Evolutionary conservation across 495 filamentous ascomycete genomes (phyloP), one percentile per base, ranked within the genome.

Genomic region (Podospora didyma): DNA sequence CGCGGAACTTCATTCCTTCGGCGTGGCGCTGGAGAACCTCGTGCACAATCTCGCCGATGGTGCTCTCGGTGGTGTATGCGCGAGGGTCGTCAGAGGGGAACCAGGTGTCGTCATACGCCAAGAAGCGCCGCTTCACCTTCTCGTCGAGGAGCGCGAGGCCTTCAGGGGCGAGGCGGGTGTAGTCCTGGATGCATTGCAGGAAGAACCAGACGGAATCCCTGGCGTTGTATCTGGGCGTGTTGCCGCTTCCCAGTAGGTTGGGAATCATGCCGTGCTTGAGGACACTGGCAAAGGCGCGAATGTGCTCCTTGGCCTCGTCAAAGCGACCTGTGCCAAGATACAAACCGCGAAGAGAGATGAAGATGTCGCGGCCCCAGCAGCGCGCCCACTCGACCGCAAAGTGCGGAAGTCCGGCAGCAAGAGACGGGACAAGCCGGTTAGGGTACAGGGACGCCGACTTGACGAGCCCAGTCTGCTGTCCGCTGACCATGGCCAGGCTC

Each of bases 211-310:
- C 83, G 0, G 93, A 95, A 66, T 99, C 95, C 46, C 95, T 80
- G 37, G 93, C 89, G 65, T 99, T 99, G 73, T 97, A 99, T n/a
- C 95, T 79, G 2, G 95, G 95, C n/a, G 82, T 77, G 41, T 86
- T 88, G 17, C 95, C 92, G 61, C 87, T 87, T 59, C 89, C 83
- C 17, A 99, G 80, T 11, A 99, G 79, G 62, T 99, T 99, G 12
- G 95, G 95, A 52, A 97, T 90, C 95, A 97, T 97, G 45, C 95
- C 95, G 67, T 99, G 95, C 75, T 97, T 97, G 49, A 99, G 77
- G 10, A 99, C 92, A 67, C 90, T 96, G 0, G 90, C 92, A 74
- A 99, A 99, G 45, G 94, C 95, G 49, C 90, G 75, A 57, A 99
- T 96, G 66, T 97, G 95, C 70, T 96, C 90, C 60, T 82, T 89